Conservation (phyloP, 2,329 filamentous ascomycete genomes). For the Cytospora schulzeri region DNA sequence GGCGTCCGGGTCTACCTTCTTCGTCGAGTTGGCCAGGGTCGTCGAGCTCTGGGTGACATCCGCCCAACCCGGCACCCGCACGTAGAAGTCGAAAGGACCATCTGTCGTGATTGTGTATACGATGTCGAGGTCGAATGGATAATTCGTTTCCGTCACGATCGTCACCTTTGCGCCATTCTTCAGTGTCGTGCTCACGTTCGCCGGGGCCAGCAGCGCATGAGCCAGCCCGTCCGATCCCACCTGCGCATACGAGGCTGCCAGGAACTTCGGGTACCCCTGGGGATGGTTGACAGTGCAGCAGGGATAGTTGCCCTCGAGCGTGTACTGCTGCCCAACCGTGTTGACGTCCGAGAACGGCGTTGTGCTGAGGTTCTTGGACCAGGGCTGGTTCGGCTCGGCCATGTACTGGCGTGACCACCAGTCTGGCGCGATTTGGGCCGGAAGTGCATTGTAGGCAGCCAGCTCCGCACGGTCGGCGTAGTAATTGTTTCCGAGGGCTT, state of each 20-base stretch:
- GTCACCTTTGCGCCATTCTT: conserved; percentile 39
- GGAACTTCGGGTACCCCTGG: conserved; percentile 23
- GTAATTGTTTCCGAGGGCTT: conserved; percentile 15
- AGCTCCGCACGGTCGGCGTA: conserved; percentile 22
- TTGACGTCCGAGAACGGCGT: conserved; percentile 24
- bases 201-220: conserved; percentile 54
- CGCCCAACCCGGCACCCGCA: conserved; percentile 38
- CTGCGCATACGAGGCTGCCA: conserved; percentile 13
- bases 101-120: conserved; percentile 36
- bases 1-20: conserved; percentile 12
- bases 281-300: conserved; percentile 25
- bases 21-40: conserved; percentile 26
- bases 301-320: conserved; percentile 24
- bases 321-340: conserved; percentile 24
- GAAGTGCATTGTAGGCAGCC: conserved; percentile 21
- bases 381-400: conserved; percentile 20
- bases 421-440: conserved; percentile 10
- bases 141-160: conserved; percentile 49
- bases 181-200: conserved; percentile 43
- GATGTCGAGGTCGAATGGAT: conserved; percentile 42
- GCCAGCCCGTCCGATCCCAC: conserved; percentile 11
- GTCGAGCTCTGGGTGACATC: conserved; percentile 29
- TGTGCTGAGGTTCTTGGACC: conserved; percentile 18
- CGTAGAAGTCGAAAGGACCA: conserved; percentile 37
- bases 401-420: conserved; percentile 22